These are phyloP conservation scores for Wickerhamiella nectarea DNA, from an alignment of 805 yeast genomes.

Conservation along the genomic window DNA sequence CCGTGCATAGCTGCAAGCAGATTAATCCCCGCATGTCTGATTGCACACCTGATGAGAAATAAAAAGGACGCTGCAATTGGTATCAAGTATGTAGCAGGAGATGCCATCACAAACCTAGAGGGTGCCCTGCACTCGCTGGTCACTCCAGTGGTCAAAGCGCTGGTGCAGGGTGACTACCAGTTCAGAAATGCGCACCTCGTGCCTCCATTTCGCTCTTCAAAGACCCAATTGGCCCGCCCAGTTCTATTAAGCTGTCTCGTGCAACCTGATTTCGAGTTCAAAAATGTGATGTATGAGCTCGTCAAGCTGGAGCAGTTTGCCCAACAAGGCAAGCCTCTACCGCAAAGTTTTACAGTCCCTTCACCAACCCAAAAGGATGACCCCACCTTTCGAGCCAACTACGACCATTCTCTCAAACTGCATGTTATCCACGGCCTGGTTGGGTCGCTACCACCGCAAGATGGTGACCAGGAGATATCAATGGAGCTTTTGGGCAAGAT, in stretches of 20 bases:
- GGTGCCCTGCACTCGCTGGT: slow-evolving; percentile 16
- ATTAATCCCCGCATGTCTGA: slow-evolving; percentile 10
- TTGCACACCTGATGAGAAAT: slow-evolving; percentile 10
- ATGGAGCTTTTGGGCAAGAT: slow-evolving; percentile 13
- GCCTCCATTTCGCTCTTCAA: slow-evolving; percentile 3
- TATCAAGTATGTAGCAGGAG: slow-evolving; percentile 12
- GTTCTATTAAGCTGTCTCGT: slow-evolving; percentile 16
- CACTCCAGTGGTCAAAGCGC: slow-evolving; percentile 15
- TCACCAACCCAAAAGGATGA: slow-evolving; percentile 5
- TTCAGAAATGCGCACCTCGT: slow-evolving; percentile 9
- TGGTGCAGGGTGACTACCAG: slow-evolving; percentile 13
- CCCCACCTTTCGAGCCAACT: background rate
- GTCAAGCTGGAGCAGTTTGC: slow-evolving; percentile 4
- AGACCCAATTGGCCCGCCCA: slow-evolving; percentile 8
- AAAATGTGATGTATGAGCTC: slow-evolving; percentile 13
- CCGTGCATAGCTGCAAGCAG: slow-evolving; percentile 10
- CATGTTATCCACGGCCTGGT: slow-evolving; percentile 10
- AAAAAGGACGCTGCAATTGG: slow-evolving; percentile 12
- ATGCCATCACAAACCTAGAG: slow-evolving; percentile 14
- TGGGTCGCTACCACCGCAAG: background rate
- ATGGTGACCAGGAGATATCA: slow-evolving; percentile 7
- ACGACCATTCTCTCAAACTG: slow-evolving; percentile 11
- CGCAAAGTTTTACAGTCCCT: slow-evolving; percentile 5
- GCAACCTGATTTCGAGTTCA: slow-evolving; percentile 19
- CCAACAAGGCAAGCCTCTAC: slow-evolving; percentile 9